phyloP scores from a whole-genome alignment of 352 stramenopile genomes.

The Phytophthora sojae region DNA sequence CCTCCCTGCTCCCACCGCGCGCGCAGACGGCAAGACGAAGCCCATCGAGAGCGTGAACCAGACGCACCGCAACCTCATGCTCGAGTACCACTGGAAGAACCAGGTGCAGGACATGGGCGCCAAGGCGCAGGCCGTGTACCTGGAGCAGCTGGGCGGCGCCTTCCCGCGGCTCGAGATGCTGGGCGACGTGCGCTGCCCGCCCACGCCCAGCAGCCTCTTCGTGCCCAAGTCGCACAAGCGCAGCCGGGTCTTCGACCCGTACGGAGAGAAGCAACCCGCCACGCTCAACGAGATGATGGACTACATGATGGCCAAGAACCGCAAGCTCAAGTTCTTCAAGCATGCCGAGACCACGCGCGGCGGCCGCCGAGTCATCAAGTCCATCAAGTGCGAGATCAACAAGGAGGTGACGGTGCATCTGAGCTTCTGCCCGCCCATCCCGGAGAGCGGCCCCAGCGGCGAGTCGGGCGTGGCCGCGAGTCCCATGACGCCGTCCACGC shows the following conservation, averaged over 20 bases:
- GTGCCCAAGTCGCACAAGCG: conserved; percentile 87
- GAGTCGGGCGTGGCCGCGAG: conserved; percentile 83
- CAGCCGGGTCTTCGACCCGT: conserved; percentile 82
- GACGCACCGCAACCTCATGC: conserved; percentile 89
- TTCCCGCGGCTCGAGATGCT: conserved; percentile 89
- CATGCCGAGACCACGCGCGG: conserved; percentile 86
- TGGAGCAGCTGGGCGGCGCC: conserved; percentile 71
- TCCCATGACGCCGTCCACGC: conserved; percentile 88
- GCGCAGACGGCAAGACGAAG: conserved; percentile 85
- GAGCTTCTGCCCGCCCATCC: conserved; percentile 81
- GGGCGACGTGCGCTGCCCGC: conserved; percentile 78
- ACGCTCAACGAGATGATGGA: conserved; percentile 92
- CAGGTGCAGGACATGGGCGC: conserved; percentile 88
- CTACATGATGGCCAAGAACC: conserved; percentile 90
- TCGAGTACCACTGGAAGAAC: conserved; percentile 92
- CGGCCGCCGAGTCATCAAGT: conserved; percentile 87
- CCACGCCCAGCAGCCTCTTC: conserved; percentile 72
- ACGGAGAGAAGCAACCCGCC: conserved; percentile 83
- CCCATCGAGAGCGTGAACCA: conserved; percentile 86
- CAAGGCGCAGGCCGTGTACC: conserved; percentile 84
- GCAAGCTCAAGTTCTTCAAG: conserved; percentile 91
- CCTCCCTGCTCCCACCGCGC: no score
- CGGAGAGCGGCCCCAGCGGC: conserved; percentile 81
- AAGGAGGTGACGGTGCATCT: conserved; percentile 88
- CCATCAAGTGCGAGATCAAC: conserved; percentile 88